phyloP scores from a whole-genome alignment of 169 alveolate genomes.

The Perkinsus chesapeaki region DNA sequence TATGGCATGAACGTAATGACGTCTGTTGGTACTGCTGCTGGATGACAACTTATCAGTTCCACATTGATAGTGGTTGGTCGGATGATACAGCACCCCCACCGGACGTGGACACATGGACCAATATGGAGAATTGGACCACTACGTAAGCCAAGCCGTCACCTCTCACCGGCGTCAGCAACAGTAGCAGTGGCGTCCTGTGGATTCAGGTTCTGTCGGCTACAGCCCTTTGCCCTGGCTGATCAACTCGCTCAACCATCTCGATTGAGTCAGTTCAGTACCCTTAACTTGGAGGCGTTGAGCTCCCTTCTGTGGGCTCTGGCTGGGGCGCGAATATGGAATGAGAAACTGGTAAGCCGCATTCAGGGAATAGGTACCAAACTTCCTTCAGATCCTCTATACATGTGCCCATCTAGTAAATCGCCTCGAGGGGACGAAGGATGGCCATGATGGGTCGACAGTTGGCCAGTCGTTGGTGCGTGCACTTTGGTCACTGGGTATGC shows the following conservation, averaged over 20 bases:
- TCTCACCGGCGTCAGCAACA: too few relatives aligned
- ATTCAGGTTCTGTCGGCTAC: not conserved
- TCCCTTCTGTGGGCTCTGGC: not conserved
- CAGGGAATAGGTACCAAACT: not conserved
- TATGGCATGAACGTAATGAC: not conserved
- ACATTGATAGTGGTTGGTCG: not conserved
- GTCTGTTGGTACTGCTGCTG: not conserved
- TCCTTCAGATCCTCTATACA: not conserved
- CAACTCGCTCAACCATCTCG: not conserved
- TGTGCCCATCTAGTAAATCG: not conserved
- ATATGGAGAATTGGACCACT: not conserved
- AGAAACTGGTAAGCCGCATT: not conserved
- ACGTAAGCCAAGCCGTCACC: not conserved
- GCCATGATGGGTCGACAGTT: not conserved
- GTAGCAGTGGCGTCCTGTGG: too few relatives aligned
- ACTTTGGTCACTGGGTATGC: not conserved
- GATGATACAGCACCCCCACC: not conserved
- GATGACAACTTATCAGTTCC: not conserved
- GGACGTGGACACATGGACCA: not conserved
- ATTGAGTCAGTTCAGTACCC: not conserved
- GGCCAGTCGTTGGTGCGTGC: not conserved
- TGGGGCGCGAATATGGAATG: not conserved
- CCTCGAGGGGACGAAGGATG: not conserved
- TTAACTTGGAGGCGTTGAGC: not conserved
- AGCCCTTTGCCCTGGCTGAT: not conserved